Evolutionary conservation across 164 flowering plant genomes (phyloP), one percentile per base, ranked within the genome.

Genomic region (Liquidambar formosana): DNA sequence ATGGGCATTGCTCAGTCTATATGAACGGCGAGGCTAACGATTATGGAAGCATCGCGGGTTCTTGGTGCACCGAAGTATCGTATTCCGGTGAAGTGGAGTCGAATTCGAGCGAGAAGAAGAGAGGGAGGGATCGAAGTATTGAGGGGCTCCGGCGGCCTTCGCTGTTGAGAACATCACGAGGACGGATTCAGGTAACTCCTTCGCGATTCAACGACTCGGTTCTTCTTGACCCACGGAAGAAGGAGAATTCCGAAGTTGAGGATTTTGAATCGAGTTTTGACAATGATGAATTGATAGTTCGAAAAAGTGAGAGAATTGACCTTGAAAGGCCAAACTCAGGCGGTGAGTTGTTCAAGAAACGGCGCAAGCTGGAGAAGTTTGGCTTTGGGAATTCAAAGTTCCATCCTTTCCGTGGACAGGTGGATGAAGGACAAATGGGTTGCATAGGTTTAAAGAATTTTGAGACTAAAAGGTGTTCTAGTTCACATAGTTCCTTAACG

Each of bases 181-280:
- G 89, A 3, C 83, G 91, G 0, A 64, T 77, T 43, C 86, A 75
- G 75, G 85, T 77, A 22, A 76, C 80, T 33, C 91, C 96, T 61
- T 83, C 92, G 27, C 80, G 81, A 61, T 85, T 82, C 67, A 79
- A 53, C 27, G 89, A 86, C 66, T 83, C 89, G 14, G 83, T 85
- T 65, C 62, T 83, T 65, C 63, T 80, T 49, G 80, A 78, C 61
- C 64, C 74, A 3, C 75, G 79, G 83, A 82, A 74, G 76, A 82
- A 81, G 26, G 78, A 71, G 10, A 78, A 82, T 26, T 19, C 70
- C 2, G 80, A 67, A 25, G 0, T 33, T 9, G 66, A 38, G 22
- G 69, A 65, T 5, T 46, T 56, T 13, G 71, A 69, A 21, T 74
- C 77, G 16, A 70, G 66, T 21, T 41, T 53, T 21, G 78, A 71